Conservation (phyloP, 257 asterid genomes). For the Paraleonurus japonicus region DNA sequence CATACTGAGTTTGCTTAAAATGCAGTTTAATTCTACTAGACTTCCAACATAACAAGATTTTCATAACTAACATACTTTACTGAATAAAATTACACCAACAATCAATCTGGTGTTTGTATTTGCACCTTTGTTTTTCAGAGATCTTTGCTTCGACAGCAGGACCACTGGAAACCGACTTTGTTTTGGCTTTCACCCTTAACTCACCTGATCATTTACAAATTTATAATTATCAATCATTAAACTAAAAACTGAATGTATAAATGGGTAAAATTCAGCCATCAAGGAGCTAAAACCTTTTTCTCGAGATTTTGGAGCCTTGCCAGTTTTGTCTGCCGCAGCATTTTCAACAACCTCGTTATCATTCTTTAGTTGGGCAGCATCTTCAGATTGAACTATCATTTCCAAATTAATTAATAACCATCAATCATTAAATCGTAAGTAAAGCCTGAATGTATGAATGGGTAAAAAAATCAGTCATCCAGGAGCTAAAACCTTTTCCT, state of each 20-base stretch:
- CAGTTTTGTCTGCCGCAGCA: constrained; percentile 33
- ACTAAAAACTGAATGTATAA: constrained; percentile 5
- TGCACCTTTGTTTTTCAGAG: constrained; percentile 80
- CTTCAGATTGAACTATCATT: constrained; percentile 42
- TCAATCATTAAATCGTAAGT: constrained; percentile 5
- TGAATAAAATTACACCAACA: constrained; percentile 11
- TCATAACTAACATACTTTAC: background rate
- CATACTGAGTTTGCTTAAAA: background rate
- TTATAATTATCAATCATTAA: constrained; percentile 2
- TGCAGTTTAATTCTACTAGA: background rate
- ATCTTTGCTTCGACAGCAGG: constrained; percentile 38
- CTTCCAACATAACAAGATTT: background rate
- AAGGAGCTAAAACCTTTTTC: constrained; percentile 48
- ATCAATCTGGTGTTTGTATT: background rate
- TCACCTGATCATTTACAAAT: constrained; percentile 34
- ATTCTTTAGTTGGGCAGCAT: constrained; percentile 35
- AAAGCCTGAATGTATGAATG: constrained; percentile 3
- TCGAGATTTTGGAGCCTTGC: constrained; percentile 23
- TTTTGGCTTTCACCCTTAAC: constrained; percentile 26
- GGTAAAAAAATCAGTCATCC: constrained; percentile 3
- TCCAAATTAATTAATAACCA: background rate
- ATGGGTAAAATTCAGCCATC: constrained; percentile 8
- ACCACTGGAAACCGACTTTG: constrained; percentile 29
- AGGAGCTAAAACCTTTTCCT: constrained; percentile 48
- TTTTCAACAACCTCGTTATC: constrained; percentile 31